Evolutionary conservation across 2,329 filamentous ascomycete genomes (phyloP).

Genomic region (Lasiodiplodia citricola): DNA sequence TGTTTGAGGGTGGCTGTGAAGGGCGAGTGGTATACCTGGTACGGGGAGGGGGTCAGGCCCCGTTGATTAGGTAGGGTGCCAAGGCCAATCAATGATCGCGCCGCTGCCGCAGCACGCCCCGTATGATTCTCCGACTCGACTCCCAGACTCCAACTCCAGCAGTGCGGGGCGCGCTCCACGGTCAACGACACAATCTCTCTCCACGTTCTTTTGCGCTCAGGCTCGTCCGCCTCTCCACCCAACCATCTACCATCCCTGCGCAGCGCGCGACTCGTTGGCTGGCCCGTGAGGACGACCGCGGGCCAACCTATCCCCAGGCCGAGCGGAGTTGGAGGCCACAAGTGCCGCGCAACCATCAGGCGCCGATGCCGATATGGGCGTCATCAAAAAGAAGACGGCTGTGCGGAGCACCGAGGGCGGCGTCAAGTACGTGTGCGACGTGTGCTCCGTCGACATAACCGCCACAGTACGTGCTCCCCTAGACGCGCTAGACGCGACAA

Average conservation of each 20-base stretch:
- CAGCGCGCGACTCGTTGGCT: slow-evolving; percentile 13
- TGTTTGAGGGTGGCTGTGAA: slow-evolving; percentile 24
- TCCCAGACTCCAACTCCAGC: slow-evolving; percentile 9
- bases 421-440: slow-evolving; percentile 92
- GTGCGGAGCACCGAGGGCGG: slow-evolving; percentile 78
- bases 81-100: slow-evolving; percentile 15
- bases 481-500: slow-evolving; percentile 5
- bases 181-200: background rate
- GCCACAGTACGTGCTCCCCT: slow-evolving; percentile 73
- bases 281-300: slow-evolving; percentile 19
- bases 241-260: background rate
- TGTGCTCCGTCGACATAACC: slow-evolving; percentile 95
- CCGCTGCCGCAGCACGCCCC: slow-evolving; percentile 9
- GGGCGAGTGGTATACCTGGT: slow-evolving; percentile 24
- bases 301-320: slow-evolving; percentile 17
- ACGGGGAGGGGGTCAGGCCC: slow-evolving; percentile 25
- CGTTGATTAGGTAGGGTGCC: slow-evolving; percentile 20
- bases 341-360: slow-evolving; percentile 5
- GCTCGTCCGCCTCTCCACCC: background rate
- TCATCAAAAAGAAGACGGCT: slow-evolving; percentile 94
- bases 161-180: slow-evolving; percentile 16
- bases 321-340: slow-evolving; percentile 18
- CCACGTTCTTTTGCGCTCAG: background rate
- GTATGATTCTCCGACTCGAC: slow-evolving; percentile 15
- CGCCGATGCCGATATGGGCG: slow-evolving; percentile 68